Evolutionary conservation across 2,329 filamentous ascomycete genomes (phyloP), one percentile per base, ranked within the genome.

Genomic region (Talaromyces piceae): DNA sequence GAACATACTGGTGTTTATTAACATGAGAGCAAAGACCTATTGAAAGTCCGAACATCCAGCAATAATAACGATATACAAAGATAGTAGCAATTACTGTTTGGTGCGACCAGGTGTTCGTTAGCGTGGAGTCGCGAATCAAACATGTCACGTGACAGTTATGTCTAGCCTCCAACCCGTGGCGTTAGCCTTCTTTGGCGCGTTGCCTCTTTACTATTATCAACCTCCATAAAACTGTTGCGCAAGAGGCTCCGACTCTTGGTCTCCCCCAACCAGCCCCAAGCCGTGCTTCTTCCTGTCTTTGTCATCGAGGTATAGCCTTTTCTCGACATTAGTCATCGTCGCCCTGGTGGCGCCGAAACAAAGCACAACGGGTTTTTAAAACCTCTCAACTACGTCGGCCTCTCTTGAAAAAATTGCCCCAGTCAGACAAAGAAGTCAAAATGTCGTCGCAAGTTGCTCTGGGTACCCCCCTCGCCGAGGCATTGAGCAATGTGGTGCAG

Each of bases 391-490:
- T 7, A 11, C 33, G 16, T 37, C 33, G n/a, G 33, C 33, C n/a
- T 37, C 20, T 20, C 7, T 18, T 11, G n/a, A n/a, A n/a, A n/a
- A n/a, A 31, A 13, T 12, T n/a, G 39, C 8, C n/a, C 11, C 27
- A 30, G 6, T n/a, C 11, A n/a, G 37, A 25, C 20, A 25, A 16
- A 43, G 39, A 25, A 44, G n/a, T n/a, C n/a, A 61, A 53, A 51
- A 96, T 96, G 88, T 77, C 88, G 59, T 80, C 88, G 70, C 84
- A 90, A 67, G 79, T 94, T 57, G 75, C 80, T 50, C 78, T 87
- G 58, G 86, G 87, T 61, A 89, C 91, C 67, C 88, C 89, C 45
- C 77, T 97, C 65, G 91, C 91, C 58, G 81, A 90, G 60, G 87
- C 89, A 57, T 81, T 98, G 50, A 89, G 86, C 66, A 77, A 78